Base-by-base conservation (phyloP, 1,284 basidiomycete genomes). In the Malassezia sympodialis region DNA sequence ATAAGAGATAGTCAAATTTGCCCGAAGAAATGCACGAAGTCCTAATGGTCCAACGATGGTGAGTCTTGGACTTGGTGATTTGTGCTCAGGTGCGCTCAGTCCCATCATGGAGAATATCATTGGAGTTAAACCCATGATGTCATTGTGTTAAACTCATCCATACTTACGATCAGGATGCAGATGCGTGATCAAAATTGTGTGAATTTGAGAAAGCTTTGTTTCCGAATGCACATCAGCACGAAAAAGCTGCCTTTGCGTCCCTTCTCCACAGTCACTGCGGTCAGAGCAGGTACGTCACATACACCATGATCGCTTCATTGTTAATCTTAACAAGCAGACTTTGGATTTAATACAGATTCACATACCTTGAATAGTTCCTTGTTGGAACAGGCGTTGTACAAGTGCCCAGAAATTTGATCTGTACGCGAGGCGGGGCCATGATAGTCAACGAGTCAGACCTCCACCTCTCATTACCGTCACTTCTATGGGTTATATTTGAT, bases 91-190 rank as follows among this genome's bases (percentile, higher is more conserved):
- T 15, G 55, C 48, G 39, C 55, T 57, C 6, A 42, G 41, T 17
- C 71, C 71, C 65, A 72, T 69, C 53, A 73, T 66, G n/a, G 66
- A 56, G 52, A 65, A 65, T 45, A 73, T 62, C 41, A 73, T 52
- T 10, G 71, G 69, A 2, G 69, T 66, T 14, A 73, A 47, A 24
- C 71, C 71, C 8, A 70, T 59, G 6, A 69, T 63, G 41, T 68
- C 53, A 56, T 31, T 31, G 27, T 12, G 27, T 37, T n/a, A 12
- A 17, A 27, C 23, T 2, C 26, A 48, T 7, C 10, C 10, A 17
- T 24, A 49, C 53, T 23, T 39, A 57, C 51, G 71, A 49, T 72
- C 71, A 6, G 63, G 63, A 39, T 73, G 71, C 7, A 73, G 52
- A 51, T 73, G 71, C 0, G 71, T 72, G 50, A 73, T 61, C 41